Percentiles rank a stretch among this genome's conserved stretches.
Conservation (phyloP, 2,329 filamentous ascomycete species). For the Amesomyces nigricolor region DNA sequence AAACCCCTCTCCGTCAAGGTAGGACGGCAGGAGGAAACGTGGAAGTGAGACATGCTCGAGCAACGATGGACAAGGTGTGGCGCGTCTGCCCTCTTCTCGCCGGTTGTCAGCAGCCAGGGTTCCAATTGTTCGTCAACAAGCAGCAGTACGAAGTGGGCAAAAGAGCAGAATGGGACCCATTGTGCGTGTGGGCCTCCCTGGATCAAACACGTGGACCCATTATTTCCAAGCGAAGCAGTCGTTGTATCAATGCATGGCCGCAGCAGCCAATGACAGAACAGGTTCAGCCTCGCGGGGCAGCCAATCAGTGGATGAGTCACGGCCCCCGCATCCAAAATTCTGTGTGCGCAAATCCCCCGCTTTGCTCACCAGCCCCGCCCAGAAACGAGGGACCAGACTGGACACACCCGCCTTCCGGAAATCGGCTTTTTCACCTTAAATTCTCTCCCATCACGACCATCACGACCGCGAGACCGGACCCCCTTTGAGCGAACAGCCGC, state of each 20-base stretch:
- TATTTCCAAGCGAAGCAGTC: neutral
- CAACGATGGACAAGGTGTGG: too few species aligned
- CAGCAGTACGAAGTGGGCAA: too few species aligned
- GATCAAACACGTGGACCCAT: too few species aligned
- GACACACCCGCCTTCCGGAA: constrained; percentile 24
- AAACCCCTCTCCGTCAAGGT: too few species aligned
- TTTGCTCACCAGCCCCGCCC: constrained; percentile 16
- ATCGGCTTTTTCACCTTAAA: constrained; percentile 28
- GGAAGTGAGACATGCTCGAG: too few species aligned
- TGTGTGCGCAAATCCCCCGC: constrained; percentile 11
- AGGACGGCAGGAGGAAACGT: too few species aligned
- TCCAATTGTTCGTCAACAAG: too few species aligned
- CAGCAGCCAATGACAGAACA: neutral
- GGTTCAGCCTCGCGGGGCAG: neutral
- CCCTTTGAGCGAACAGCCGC: constrained; percentile 22
- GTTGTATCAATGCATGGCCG: neutral
- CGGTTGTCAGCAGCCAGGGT: too few species aligned
- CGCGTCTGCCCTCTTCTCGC: too few species aligned
- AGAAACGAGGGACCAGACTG: neutral
- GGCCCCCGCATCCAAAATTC: constrained; percentile 9
- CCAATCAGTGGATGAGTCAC: neutral
- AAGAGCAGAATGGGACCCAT: too few species aligned
- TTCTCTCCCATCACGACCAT: constrained; percentile 26
- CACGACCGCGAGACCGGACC: constrained; percentile 29
- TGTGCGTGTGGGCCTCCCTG: too few species aligned